Percentiles rank a stretch among this genome's conserved stretches.
Evolutionary conservation across 2,329 filamentous ascomycete genomes (phyloP).

Genomic region (Ophiostoma montium): DNA sequence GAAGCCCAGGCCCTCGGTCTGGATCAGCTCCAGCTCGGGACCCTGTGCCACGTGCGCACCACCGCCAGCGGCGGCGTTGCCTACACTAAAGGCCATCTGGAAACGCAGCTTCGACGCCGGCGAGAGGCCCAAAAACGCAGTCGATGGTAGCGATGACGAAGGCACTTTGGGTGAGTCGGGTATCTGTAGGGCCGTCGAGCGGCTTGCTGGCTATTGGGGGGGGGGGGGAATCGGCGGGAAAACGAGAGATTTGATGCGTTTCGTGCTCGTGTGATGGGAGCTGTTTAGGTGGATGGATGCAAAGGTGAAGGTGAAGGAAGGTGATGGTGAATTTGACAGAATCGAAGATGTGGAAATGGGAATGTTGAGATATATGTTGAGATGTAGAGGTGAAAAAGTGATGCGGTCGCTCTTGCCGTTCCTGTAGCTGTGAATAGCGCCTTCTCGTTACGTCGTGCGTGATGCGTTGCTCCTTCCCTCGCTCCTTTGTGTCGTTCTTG

Average conservation of each 20-base stretch:
- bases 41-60: conserved; percentile 31
- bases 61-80: conserved; percentile 29
- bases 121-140: conserved; percentile 5
- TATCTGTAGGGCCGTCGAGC: neutral
- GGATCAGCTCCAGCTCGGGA: conserved; percentile 59
- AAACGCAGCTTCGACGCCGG: conserved; percentile 5
- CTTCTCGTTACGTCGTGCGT: neutral
- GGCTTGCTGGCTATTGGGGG: neutral
- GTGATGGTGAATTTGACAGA: too few species aligned
- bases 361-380: too few species aligned
- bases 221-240: neutral
- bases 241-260: neutral
- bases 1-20: conserved; percentile 80
- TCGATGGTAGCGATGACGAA: conserved; percentile 5
- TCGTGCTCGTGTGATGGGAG: too few species aligned
- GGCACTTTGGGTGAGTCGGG: neutral
- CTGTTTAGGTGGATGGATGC: too few species aligned
- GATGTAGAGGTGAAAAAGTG: neutral
- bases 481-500: neutral
- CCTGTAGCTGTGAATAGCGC: neutral
- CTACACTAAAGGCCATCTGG: conserved; percentile 52
- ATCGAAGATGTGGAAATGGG: neutral
- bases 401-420: neutral
- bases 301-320: too few species aligned
- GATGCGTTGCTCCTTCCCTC: neutral